Evolutionary conservation across 257 asterid genomes (phyloP), one percentile per base, ranked within the genome.

Genomic region (Solanum virginianum): DNA sequence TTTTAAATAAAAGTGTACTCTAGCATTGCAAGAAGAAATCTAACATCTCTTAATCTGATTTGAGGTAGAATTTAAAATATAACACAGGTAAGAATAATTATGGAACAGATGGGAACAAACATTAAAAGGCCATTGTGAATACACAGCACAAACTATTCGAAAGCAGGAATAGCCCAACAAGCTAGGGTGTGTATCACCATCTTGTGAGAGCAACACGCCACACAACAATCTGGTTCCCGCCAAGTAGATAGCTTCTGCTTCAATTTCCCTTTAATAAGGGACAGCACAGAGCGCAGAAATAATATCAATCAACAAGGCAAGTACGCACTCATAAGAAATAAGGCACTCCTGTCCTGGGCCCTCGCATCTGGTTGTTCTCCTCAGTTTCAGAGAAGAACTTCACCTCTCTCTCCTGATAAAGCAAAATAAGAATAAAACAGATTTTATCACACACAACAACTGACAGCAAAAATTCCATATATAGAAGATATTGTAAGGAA

Each of bases 351-450:
- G 94, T 91, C 90, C 99, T 95, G 32, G 98, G 99, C 74, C 99
- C 99, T 84, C 99, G 91, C 99, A 96, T 96, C 86, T 96, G 99
- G 91, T 96, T 96, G 93, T 95, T 96, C 89, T 96, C 98, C 87
- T 96, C 99, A 0, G 99, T 96, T 90, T 96, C 99, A 3, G 99
- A 93, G 92, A 96, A 96, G 86, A 96, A 96, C 94, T 96, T 95
- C 91, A 96, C 99, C 86, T 95, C 98, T 86, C 99, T 90, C 93
- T 95, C 99, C 99, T 96, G 88, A 80, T 53, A 66, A 24, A 84
- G n/a, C 72, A 54, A 17, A 81, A 57, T 24, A 43, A 74, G 39
- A 77, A 65, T 8, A 54, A 77, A 72, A 65, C 15, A 79, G 47
- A 77, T 5, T 22, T 59, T 26, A 79, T 6, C 18, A 9, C 53